A percentile compares a stretch with the other conserved stretches of the same genome.
phyloP scores from a whole-genome alignment of 768 basidiomycete species.

The Fomitopsis serialis region DNA sequence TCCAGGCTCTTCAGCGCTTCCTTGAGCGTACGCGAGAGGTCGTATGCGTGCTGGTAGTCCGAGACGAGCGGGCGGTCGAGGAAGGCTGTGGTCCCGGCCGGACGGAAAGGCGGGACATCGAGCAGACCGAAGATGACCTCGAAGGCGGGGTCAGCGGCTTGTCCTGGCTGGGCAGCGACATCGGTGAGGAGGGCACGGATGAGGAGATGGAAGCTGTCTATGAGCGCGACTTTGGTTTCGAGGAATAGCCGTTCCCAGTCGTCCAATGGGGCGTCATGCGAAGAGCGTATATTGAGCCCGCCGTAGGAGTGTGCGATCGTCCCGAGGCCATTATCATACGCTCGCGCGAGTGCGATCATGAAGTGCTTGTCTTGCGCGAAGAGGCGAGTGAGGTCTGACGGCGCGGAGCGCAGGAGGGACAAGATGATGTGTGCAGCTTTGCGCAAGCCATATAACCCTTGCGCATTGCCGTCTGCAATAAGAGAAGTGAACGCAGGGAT shows the following conservation, averaged over 20 bases:
- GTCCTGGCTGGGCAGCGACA: conserved; percentile 26
- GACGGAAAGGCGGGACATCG: conserved; percentile 36
- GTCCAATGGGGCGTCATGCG: conserved; percentile 28
- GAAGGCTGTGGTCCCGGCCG: conserved; percentile 31
- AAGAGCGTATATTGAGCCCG: conserved; percentile 31
- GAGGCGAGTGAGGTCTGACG: conserved; percentile 41
- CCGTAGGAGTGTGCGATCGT: conserved; percentile 58
- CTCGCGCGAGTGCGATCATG: conserved; percentile 47
- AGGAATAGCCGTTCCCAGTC: conserved; percentile 73
- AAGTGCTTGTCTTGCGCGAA: conserved; percentile 52
- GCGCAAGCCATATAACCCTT: conserved; percentile 59
- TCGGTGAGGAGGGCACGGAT: conserved; percentile 43
- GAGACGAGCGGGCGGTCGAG: conserved; percentile 61
- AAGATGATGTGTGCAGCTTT: conserved; percentile 56
- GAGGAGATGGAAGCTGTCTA: conserved; percentile 65
- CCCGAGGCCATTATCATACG: conserved; percentile 56
- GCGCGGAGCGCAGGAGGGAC: conserved; percentile 47
- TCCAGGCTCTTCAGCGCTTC: conserved; percentile 41
- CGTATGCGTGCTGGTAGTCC: conserved; percentile 70
- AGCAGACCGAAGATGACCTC: conserved; percentile 56
- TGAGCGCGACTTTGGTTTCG: conserved; percentile 64
- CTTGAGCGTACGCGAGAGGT: conserved; percentile 46
- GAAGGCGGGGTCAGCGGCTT: conserved; percentile 40
- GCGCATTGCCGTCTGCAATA: conserved; percentile 34
- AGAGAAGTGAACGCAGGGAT: conserved; percentile 50